Evolutionary conservation across 495 filamentous ascomycete genomes (phyloP), one percentile per base, ranked within the genome.

Genomic region (Cenococcum geophilum): DNA sequence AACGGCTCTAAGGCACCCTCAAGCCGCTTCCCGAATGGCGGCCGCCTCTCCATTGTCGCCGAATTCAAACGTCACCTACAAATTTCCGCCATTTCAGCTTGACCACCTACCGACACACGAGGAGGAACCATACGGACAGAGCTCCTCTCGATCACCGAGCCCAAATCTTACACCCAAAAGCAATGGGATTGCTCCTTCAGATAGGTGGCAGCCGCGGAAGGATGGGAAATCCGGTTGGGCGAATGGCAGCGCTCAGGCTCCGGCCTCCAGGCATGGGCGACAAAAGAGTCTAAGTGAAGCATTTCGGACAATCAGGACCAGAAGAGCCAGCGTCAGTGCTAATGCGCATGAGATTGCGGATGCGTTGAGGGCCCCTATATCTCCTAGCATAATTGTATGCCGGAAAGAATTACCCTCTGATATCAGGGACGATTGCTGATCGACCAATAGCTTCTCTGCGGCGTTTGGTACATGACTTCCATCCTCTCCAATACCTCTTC

Each of bases 401-500:
- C 64, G 51, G 37, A 14, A 53, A n/a, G 32, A 54, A 68, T 55
- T 52, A 55, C 14, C 18, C 23, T 37, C 22, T 36, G 42, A 35
- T 8, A 27, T 72, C 57, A 71, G 36, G 20, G n/a, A 36, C 57
- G 18, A 25, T 45, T 25, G 34, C 51, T 63, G 37, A 65, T 49
- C 21, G 34, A 22, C 18, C 37, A 48, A 57, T 72, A 96, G 91
- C 73, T 79, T 42, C 84, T 96, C 37, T 96, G 91, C 74, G 69
- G 89, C 50, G 76, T 90, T 66, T 97, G 93, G 93, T 99, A 97
- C 74, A 79, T 88, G 74, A 91, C 89, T 34, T 97, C 93, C 27
- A 92, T 93, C 54, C 76, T 97, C 62, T 95, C 93, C 60, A 99
- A 97, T 74, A 96, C 91, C 0, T 97, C 95, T 57, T 97, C 93